A percentile compares a stretch with the other conserved stretches of the same genome.
phyloP scores from a whole-genome alignment of 2,329 filamentous ascomycete species.

The Talaromyces sp. region DNA sequence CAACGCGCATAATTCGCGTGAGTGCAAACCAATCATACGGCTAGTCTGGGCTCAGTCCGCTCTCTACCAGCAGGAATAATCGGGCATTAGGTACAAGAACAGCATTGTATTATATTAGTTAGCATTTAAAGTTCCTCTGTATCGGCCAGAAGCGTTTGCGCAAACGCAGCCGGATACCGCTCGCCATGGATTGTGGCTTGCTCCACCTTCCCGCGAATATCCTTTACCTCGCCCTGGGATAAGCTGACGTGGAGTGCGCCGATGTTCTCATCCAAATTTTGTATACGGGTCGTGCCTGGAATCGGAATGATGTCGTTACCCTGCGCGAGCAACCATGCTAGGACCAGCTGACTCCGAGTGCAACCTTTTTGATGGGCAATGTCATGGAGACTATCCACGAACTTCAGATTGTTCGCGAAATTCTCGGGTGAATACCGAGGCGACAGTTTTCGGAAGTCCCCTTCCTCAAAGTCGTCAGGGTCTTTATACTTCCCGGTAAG shows the following conservation, averaged over 20 bases:
- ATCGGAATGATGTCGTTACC: constrained; percentile 47
- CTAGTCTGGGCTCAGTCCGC: too few relatives aligned
- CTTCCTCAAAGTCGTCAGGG: too few relatives aligned
- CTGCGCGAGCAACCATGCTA: constrained; percentile 45
- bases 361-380: constrained; percentile 40
- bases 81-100: too few relatives aligned
- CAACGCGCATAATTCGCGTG: too few relatives aligned
- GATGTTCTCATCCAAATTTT: constrained; percentile 36
- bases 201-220: too few relatives aligned
- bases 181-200: too few relatives aligned
- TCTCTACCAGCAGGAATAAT: too few relatives aligned
- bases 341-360: constrained; percentile 42
- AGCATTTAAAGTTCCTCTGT: too few relatives aligned
- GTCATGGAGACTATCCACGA: constrained; percentile 42
- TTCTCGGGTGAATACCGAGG: constrained; percentile 48
- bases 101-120: too few relatives aligned
- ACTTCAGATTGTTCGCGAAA: constrained; percentile 47
- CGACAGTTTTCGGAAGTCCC: constrained; percentile 39
- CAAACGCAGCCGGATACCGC: too few relatives aligned
- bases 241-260: not conserved
- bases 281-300: constrained; percentile 35
- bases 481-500: constrained; percentile 1
- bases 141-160: too few relatives aligned
- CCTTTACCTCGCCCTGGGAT: not conserved
- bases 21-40: too few relatives aligned